Percentiles rank a stretch among this genome's conserved stretches.
These are phyloP conservation scores for Pelagomonas calceolata DNA, from an alignment of 108 stramenopile species.

Conservation along the genomic window DNA sequence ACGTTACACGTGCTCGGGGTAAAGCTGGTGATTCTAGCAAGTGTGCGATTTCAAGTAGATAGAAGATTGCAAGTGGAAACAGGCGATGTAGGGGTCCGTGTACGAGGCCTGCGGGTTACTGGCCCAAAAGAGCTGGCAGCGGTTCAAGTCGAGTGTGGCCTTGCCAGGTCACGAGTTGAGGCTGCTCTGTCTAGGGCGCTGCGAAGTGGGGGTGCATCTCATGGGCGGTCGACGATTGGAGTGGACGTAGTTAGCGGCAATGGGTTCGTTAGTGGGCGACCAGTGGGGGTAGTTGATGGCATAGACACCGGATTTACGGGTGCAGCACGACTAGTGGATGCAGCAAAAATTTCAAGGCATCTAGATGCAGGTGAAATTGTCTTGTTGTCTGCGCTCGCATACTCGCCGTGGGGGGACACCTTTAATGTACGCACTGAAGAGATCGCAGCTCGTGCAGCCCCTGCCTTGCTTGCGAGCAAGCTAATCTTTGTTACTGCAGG, in stretches of 20 bases:
- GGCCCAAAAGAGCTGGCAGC: constrained; percentile 44
- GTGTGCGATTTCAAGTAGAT: constrained; percentile 88
- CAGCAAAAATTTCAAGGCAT: constrained; percentile 62
- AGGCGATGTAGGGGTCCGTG: background rate
- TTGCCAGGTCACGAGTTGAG: constrained; percentile 12
- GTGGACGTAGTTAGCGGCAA: constrained; percentile 56
- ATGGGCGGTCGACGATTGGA: constrained; percentile 56
- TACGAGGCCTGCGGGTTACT: constrained; percentile 1
- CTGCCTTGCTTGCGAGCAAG: constrained; percentile 66
- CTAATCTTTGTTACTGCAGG: constrained; percentile 71
- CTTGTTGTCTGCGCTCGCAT: constrained; percentile 72
- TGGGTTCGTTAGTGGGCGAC: constrained; percentile 23
- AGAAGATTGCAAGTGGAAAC: constrained; percentile 37
- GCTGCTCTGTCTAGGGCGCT: constrained; percentile 30
- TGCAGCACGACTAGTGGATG: too few relatives aligned
- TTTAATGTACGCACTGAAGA: constrained; percentile 81
- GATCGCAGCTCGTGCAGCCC: constrained; percentile 63
- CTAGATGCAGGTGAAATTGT: constrained; percentile 75
- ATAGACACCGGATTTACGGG: constrained; percentile 8
- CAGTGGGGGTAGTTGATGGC: constrained; percentile 24
- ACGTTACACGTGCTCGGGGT: constrained; percentile 80
- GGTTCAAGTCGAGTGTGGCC: background rate
- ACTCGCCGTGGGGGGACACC: constrained; percentile 78
- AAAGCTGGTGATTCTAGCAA: constrained; percentile 67
- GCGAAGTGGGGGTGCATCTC: background rate